Base-by-base conservation (phyloP, 306 rosid species). In the Cicer chorassanicum region DNA sequence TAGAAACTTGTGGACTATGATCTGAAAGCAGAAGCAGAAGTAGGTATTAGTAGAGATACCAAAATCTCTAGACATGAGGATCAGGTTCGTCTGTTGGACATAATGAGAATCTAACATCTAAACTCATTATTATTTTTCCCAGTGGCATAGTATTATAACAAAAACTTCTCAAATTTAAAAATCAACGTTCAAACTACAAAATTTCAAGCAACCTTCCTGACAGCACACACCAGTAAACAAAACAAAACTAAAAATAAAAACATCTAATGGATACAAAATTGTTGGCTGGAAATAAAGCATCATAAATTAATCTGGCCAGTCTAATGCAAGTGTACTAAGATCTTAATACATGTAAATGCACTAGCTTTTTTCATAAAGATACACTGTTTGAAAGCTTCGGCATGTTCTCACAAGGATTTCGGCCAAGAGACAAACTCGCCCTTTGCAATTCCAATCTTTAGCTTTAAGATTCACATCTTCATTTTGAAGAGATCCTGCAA, bases 401-500 rank as follows among this genome's bases (percentile, higher is more conserved):
- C 91, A 84, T 65, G 91, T 89, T 50, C 79, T 83, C 61, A 81
- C 73, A 38, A 84, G 88, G 91, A 84, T 80, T 57, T 78, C 72
- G 24, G 71, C 74, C 9, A 84, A 72, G 81, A 18, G 87, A 84
- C 44, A 79, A 73, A 60, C 85, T 89, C 40, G 80, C 39, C 68
- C 67, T 64, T 53, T 76, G 9, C 46, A 79, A 81, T 75, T 80
- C 85, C 2, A 60, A 72, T 73, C 86, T 87, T 45, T 82, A 85
- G 74, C 54, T 85, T 42, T 42, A 80, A 84, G 75, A 86, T 87
- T 65, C 87, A 75, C 14, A 42, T 70, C 82, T 83, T 73, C 87
- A 84, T 54, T 84, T 84, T 55, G 40, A 76, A 44, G 83, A 89
- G 81, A 59, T 86, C 65, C 60, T 87, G 59, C 82, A 66, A 81